These are phyloP conservation scores for Nicotiana tabacum DNA, from an alignment of 257 asterid genomes.

Conservation along the genomic window DNA sequence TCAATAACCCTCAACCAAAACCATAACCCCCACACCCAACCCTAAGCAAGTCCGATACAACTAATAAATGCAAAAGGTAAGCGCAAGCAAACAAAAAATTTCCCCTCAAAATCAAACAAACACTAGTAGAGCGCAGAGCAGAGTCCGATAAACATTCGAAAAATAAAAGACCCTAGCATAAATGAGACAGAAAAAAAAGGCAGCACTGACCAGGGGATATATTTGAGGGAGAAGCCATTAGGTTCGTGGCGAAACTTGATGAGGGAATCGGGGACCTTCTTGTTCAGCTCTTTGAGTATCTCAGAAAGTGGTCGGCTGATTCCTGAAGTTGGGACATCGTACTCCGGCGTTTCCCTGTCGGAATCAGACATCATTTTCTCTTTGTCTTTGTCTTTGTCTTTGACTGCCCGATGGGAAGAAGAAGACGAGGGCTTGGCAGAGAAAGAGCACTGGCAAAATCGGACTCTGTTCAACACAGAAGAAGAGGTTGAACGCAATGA, in stretches of 20 bases:
- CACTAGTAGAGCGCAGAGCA: too few species aligned
- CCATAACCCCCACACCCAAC: neutral
- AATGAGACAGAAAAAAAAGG: neutral
- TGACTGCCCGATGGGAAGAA: neutral
- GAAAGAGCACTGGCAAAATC: neutral
- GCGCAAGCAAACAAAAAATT: neutral
- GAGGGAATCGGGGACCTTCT: conserved; percentile 77
- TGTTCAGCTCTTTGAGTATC: conserved; percentile 65
- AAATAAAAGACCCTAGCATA: neutral
- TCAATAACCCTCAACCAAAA: neutral
- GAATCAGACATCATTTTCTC: neutral
- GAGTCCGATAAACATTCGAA: neutral
- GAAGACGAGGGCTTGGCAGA: neutral
- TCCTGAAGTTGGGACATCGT: conserved; percentile 41
- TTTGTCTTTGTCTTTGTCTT: neutral
- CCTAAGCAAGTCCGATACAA: neutral
- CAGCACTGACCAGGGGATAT: conserved; percentile 57
- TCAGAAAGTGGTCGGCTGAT: conserved; percentile 64
- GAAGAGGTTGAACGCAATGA: neutral
- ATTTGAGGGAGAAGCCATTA: conserved; percentile 47
- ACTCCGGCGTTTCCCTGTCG: conserved; percentile 21
- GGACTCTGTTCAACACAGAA: neutral
- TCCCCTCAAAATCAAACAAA: neutral
- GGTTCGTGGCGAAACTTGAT: conserved; percentile 42
- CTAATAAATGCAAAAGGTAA: neutral